Evolutionary conservation across 2,329 filamentous ascomycete species (phyloP).

Genomic region (Apiospora hydei): DNA sequence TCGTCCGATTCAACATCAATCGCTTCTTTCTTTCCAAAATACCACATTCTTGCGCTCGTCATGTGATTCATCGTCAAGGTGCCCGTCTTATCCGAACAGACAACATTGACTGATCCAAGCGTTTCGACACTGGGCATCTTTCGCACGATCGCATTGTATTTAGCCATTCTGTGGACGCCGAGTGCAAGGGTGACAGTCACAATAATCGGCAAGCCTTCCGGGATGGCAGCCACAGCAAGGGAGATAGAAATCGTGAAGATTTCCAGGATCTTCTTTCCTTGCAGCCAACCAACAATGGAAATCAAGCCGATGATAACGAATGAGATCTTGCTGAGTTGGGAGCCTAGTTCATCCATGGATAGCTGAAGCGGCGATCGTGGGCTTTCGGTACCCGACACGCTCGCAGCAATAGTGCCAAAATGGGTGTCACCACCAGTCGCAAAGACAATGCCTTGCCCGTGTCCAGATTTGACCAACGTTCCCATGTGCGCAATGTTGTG

Average conservation of each 20-base stretch:
- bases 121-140: constrained; percentile 97
- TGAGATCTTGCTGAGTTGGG: constrained; percentile 95
- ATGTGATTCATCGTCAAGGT: constrained; percentile 98
- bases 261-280: constrained; percentile 88
- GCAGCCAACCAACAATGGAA: constrained; percentile 86
- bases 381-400: constrained; percentile 92
- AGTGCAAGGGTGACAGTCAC: constrained; percentile 96
- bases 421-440: constrained; percentile 93
- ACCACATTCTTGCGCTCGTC: constrained; percentile 97
- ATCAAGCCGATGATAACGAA: constrained; percentile 95
- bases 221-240: constrained; percentile 90
- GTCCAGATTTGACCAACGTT: constrained; percentile 90
- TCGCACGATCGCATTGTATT: constrained; percentile 91
- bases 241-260: constrained; percentile 99
- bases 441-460: constrained; percentile 97
- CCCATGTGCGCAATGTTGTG: constrained; percentile 99
- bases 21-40: constrained; percentile 72
- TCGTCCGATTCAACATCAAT: constrained; percentile 63
- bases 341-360: constrained; percentile 97
- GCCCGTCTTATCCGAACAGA: constrained; percentile 97
- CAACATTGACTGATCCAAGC: constrained; percentile 97
- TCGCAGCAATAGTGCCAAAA: constrained; percentile 95
- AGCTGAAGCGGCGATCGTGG: constrained; percentile 92
- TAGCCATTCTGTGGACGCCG: constrained; percentile 95
- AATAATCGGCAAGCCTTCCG: constrained; percentile 95